A percentile compares a stretch with the other conserved stretches of the same genome.
Evolutionary conservation across 108 stramenopile species (phyloP).

Genomic region (Phaeodactylum tricornutum): DNA sequence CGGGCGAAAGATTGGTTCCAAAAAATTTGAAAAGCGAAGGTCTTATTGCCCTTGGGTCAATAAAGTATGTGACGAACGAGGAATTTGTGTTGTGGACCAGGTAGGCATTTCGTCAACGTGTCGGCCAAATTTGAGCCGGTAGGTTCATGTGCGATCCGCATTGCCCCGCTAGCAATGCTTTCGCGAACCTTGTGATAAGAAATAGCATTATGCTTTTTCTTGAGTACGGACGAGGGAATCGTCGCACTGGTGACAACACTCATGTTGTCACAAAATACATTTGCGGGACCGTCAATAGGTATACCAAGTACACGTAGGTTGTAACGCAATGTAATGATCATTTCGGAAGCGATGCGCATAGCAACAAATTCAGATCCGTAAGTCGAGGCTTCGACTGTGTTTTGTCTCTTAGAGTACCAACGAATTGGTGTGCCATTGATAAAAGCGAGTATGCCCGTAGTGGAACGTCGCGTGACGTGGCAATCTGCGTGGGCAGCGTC

Average conservation of each 20-base stretch:
- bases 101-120: conserved; percentile 21
- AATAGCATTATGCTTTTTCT: conserved; percentile 37
- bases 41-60: no score
- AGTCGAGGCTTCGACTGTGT: conserved; percentile 37
- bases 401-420: conserved; percentile 41
- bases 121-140: conserved; percentile 29
- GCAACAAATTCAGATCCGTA: conserved; percentile 46
- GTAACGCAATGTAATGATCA: conserved; percentile 33
- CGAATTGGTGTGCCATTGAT: conserved; percentile 35
- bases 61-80: neutral
- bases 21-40: no score
- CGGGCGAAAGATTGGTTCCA: no score
- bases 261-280: conserved; percentile 31
- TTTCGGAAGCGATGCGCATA: conserved; percentile 24
- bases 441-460: conserved; percentile 42
- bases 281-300: conserved; percentile 13
- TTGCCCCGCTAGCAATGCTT: conserved; percentile 12
- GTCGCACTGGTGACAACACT: conserved; percentile 20
- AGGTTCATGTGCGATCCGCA: conserved; percentile 8
- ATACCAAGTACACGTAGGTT: conserved; percentile 53
- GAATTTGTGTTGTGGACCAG: neutral
- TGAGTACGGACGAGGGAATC: conserved; percentile 24
- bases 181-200: conserved; percentile 35
- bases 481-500: conserved; percentile 48
- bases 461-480: conserved; percentile 28